Conservation (phyloP, 2,329 filamentous ascomycete species). For the Chaetomiaceae sp. region DNA sequence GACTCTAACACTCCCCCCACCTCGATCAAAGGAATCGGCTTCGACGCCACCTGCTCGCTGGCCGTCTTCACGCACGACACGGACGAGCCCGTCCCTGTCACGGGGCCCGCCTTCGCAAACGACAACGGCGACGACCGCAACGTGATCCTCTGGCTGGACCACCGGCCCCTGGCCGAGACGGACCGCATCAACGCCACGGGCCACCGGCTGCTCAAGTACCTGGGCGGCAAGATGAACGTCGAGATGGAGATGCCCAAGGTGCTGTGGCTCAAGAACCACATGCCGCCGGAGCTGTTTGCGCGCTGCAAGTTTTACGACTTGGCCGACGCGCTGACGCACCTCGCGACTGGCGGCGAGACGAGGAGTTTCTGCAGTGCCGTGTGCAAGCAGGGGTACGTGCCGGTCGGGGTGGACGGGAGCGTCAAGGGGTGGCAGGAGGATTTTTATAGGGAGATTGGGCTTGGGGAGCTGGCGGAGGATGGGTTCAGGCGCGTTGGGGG, state of each 20-base stretch:
- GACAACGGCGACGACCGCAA: conserved; percentile 76
- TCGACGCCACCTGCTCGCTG: conserved; percentile 97
- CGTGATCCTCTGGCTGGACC: conserved; percentile 95
- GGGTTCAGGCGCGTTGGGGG: conserved; percentile 92
- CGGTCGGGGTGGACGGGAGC: conserved; percentile 94
- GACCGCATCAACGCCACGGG: conserved; percentile 87
- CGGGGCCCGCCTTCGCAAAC: conserved; percentile 77
- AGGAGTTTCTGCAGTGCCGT: conserved; percentile 94
- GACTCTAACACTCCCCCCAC: conserved; percentile 74
- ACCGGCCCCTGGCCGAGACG: conserved; percentile 85
- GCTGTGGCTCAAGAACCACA: conserved; percentile 96
- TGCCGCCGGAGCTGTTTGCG: conserved; percentile 85
- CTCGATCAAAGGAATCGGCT: conserved; percentile 84
- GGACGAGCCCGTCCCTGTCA: conserved; percentile 86
- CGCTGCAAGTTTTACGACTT: conserved; percentile 97
- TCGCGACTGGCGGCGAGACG: conserved; percentile 88
- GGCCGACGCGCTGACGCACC: conserved; percentile 85
- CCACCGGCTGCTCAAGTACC: conserved; percentile 91
- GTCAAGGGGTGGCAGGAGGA: conserved; percentile 98
- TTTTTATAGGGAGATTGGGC: conserved; percentile 80
- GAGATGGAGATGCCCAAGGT: conserved; percentile 99
- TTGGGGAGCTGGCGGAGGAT: conserved; percentile 78
- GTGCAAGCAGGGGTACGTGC: conserved; percentile 95
- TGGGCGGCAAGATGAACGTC: conserved; percentile 96
- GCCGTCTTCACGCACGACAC: conserved; percentile 86